Conservation (phyloP, 139 green algal species). For the Picochlorum sp. region DNA sequence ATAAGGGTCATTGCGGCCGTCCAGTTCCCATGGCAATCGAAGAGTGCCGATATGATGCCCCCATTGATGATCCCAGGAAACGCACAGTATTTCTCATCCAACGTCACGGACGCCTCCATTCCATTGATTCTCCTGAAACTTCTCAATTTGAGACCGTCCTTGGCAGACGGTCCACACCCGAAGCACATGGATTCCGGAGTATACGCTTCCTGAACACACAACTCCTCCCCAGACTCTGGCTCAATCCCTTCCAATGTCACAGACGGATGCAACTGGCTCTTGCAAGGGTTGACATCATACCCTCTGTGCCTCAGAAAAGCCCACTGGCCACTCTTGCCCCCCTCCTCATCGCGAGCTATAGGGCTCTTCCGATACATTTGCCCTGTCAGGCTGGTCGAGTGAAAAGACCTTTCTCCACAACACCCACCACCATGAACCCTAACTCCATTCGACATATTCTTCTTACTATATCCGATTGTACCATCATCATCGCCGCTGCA, state of each 20-base stretch:
- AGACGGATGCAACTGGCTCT: conserved; percentile 57
- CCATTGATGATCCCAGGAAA: conserved; percentile 77
- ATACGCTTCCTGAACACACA: conserved; percentile 63
- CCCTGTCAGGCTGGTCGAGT: not conserved
- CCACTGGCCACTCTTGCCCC: conserved; percentile 9
- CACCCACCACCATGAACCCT: too few relatives aligned
- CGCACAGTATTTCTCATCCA: conserved; percentile 48
- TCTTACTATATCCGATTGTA: too few relatives aligned
- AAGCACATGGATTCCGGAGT: conserved; percentile 59
- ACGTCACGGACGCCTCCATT: conserved; percentile 41
- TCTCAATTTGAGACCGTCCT: conserved; percentile 50
- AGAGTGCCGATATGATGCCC: conserved; percentile 55
- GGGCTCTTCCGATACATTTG: not conserved
- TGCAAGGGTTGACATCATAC: conserved; percentile 66
- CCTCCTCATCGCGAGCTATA: too few relatives aligned
- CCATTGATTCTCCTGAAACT: conserved; percentile 46
- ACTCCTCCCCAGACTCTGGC: conserved; percentile 33
- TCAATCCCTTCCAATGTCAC: conserved; percentile 40
- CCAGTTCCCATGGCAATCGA: conserved; percentile 80
- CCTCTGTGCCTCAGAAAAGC: conserved; percentile 25
- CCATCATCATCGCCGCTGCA: too few relatives aligned
- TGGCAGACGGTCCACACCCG: conserved; percentile 50
- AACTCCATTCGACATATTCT: too few relatives aligned
- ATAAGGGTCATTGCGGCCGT: conserved; percentile 72
- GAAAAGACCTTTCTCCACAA: not conserved